These are phyloP conservation scores for Talaromyces piceae DNA, from an alignment of 2,329 filamentous ascomycete species.

Conservation along the genomic window DNA sequence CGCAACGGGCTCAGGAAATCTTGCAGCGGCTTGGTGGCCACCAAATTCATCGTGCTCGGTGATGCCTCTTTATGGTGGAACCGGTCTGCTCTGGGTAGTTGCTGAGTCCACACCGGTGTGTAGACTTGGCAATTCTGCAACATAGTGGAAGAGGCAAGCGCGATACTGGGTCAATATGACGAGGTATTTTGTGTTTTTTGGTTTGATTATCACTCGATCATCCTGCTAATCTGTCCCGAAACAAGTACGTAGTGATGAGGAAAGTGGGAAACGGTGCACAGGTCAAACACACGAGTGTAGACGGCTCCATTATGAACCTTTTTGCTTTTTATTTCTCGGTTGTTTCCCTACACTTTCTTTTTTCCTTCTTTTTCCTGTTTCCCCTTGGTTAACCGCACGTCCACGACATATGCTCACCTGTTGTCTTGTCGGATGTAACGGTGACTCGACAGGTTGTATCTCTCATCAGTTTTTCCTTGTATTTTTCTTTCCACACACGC, in stretches of 20 bases:
- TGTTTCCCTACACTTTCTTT: neutral
- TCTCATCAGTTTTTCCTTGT: neutral
- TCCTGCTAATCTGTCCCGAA: neutral
- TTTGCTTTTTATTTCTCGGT: neutral
- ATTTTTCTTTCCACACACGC: neutral
- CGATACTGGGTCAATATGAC: neutral
- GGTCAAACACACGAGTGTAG: neutral
- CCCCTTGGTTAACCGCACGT: neutral
- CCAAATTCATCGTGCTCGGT: constrained; percentile 5
- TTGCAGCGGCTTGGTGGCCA: constrained; percentile 5
- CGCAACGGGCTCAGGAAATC: constrained; percentile 10
- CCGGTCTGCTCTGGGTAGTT: neutral
- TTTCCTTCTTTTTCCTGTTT: neutral
- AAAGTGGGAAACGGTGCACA: neutral
- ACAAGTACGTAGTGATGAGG: neutral
- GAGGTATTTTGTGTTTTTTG: neutral
- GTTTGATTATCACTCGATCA: neutral
- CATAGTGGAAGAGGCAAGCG: neutral
- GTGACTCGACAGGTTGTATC: neutral
- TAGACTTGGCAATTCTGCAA: neutral
- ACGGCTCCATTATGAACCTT: neutral
- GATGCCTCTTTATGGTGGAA: neutral
- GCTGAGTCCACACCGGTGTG: neutral
- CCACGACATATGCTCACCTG: neutral
- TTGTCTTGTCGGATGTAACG: neutral